These are phyloP conservation scores for Ramaria sp. DNA, from an alignment of 768 basidiomycete genomes.

Conservation along the genomic window DNA sequence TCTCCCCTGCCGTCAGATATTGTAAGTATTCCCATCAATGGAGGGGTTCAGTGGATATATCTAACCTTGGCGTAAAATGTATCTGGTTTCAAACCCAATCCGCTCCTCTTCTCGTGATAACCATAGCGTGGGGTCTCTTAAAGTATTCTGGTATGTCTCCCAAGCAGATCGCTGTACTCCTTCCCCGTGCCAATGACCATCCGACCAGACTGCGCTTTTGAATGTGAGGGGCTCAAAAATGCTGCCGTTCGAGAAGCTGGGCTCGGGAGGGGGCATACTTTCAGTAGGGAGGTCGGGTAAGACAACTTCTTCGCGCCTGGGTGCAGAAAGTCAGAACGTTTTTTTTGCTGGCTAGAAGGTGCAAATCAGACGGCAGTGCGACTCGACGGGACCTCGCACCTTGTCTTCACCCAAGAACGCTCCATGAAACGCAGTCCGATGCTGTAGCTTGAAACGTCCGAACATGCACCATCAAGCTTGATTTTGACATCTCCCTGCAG, in stretches of 20 bases:
- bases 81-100: background rate
- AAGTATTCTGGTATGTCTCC: background rate
- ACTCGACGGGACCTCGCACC: background rate
- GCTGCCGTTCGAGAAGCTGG: background rate
- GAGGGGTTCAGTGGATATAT: background rate
- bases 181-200: background rate
- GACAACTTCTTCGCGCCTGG: background rate
- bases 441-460: background rate
- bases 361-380: background rate
- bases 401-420: background rate
- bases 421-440: slow-evolving; percentile 1
- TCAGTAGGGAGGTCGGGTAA: background rate
- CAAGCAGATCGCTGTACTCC: background rate
- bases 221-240: background rate
- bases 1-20: background rate
- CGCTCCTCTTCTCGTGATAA: slow-evolving; percentile 1
- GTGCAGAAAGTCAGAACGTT: background rate
- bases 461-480: background rate
- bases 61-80: background rate
- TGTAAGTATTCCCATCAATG: background rate
- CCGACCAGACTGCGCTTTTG: background rate
- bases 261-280: background rate
- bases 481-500: slow-evolving; percentile 5
- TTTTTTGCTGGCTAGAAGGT: too few species aligned
- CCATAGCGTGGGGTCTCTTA: background rate